Evolutionary conservation across 2,329 filamentous ascomycete genomes (phyloP), one percentile per base, ranked within the genome.

Genomic region (Neonectria magnoliae): DNA sequence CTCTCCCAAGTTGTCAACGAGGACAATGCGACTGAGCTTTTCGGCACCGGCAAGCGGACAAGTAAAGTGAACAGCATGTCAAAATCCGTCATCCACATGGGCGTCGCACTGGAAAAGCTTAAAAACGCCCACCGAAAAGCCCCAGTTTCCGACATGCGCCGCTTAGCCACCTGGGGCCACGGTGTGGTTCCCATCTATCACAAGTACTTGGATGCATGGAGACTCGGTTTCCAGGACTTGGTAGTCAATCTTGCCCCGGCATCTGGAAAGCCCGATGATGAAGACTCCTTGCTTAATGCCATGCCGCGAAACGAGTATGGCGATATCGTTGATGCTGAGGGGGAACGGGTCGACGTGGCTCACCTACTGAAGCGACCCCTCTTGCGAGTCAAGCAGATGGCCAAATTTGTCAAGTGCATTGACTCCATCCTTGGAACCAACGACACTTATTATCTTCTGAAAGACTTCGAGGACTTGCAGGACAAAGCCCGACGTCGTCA

Each of bases 11-110:
- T 97, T 9, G 86, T 98, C 13, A 91, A 92, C 65, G 89, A 89
- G 1, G 86, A 86, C 14, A 84, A 89, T 52, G 86, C 88, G 3
- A 86, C 88, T 20, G 89, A 90, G 5, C 82, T 95, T 2, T 94
- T 95, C 74, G 87, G 87, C 18, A 84, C 86, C 10, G 84, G 85
- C 18, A 73, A 80, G 14, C 81, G 84, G 25, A 80, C 82, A 14
- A 80, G 83, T 51, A 87, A 88, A 69, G 84, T 82, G 25, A 76
- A 92, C 62, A 78, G 85, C 66, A 87, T 94, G 68, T 94, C 93
- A 14, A 93, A 93, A 77, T 92, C 95, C 1, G 97, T 99, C 58
- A 90, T 98, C 47, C 90, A 93, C 72, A 98, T 99, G 94, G 96
- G 96, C 8, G 87, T 98, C 60, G 90, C 91, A 4, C 84, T 99